Conservation (phyloP, 2,329 filamentous ascomycete species). For the Aspergillus transmontanensis region DNA sequence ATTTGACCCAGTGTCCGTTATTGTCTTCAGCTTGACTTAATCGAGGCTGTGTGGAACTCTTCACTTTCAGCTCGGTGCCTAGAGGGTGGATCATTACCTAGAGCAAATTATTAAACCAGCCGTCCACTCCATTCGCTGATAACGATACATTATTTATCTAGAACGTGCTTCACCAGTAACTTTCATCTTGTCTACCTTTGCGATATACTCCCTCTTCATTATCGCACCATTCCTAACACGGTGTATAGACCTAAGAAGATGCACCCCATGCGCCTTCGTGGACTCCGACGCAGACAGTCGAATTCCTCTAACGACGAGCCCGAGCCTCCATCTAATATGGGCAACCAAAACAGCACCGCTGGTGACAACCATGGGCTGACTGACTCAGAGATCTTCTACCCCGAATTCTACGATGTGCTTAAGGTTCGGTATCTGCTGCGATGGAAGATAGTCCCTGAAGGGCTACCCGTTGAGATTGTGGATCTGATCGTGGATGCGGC, state of each 20-base stretch:
- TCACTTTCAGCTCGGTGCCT: background rate
- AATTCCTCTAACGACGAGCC: background rate
- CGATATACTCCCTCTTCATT: background rate
- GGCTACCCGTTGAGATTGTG: constrained; percentile 40
- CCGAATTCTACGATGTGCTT: constrained; percentile 36
- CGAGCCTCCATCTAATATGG: constrained; percentile 1
- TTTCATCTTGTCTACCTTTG: background rate
- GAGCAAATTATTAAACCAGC: background rate
- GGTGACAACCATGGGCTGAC: background rate
- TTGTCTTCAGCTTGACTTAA: background rate
- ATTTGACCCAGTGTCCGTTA: background rate
- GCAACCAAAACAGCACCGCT: background rate
- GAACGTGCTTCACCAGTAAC: background rate
- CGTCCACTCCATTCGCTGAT: background rate
- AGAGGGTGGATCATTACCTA: background rate
- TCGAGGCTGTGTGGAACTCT: background rate
- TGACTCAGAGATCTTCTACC: constrained; percentile 24
- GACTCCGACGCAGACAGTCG: constrained; percentile 4
- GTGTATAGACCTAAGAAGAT: background rate
- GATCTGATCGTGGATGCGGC: constrained; percentile 44
- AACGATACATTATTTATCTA: background rate
- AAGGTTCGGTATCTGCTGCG: constrained; percentile 35
- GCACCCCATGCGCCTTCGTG: constrained; percentile 6
- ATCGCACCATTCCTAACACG: background rate
- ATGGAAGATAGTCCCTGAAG: constrained; percentile 26